Evolutionary conservation across 495 filamentous ascomycete species (phyloP).

Genomic region (Neurospora sp.): DNA sequence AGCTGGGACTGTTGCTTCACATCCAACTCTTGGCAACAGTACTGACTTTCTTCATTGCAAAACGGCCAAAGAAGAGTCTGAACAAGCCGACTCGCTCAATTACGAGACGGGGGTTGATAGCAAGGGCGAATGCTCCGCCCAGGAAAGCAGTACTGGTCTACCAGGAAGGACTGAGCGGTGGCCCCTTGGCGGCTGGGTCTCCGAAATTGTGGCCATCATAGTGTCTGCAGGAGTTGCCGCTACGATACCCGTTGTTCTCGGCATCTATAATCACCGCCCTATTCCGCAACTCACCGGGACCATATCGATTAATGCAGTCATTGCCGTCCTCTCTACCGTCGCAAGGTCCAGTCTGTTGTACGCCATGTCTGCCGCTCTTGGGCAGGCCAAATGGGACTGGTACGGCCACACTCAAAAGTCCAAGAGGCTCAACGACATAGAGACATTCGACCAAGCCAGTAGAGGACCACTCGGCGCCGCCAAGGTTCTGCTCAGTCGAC

Average conservation of each 20-base stretch:
- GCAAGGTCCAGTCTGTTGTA: neutral
- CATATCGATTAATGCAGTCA: neutral
- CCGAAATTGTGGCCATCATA: neutral
- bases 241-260: neutral
- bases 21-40: neutral
- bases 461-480: neutral
- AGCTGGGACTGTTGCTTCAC: neutral
- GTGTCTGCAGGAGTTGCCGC: neutral
- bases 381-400: neutral
- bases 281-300: neutral
- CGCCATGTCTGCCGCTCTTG: neutral
- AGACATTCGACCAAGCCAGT: neutral
- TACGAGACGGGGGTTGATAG: neutral
- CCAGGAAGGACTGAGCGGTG: neutral
- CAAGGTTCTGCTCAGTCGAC: neutral
- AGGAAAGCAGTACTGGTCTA: neutral
- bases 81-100: neutral
- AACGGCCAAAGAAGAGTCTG: neutral
- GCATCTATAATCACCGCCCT: neutral
- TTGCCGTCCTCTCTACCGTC: neutral
- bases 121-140: neutral
- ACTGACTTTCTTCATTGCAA: neutral
- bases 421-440: neutral
- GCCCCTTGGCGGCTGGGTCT: neutral
- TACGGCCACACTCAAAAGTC: neutral